Conservation (phyloP, 257 asterid species). For the Ligustrum vulgare region DNA sequence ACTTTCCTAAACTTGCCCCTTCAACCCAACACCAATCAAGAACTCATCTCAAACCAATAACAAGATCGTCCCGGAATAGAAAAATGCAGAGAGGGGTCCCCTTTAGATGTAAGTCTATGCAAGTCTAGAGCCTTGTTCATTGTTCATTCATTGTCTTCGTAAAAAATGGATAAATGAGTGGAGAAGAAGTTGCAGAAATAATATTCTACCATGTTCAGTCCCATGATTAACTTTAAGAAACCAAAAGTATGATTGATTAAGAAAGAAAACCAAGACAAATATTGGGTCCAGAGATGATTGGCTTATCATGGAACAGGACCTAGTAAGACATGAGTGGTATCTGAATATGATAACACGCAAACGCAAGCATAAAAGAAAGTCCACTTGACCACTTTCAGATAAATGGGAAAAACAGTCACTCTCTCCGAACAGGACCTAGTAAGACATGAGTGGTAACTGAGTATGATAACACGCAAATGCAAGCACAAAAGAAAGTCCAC, state of each 20-base stretch:
- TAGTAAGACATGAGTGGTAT: slow-evolving; percentile 10
- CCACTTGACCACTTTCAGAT: not conserved
- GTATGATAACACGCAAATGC: slow-evolving; percentile 29
- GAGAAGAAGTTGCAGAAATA: not conserved
- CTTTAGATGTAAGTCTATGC: not conserved
- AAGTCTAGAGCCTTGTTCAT: not conserved
- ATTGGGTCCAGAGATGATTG: not conserved
- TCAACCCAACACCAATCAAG: not conserved
- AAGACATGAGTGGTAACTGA: slow-evolving; percentile 27
- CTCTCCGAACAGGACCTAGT: not conserved
- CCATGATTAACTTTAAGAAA: not conserved
- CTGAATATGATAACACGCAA: slow-evolving; percentile 37
- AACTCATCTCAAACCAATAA: not conserved
- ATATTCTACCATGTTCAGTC: not conserved
- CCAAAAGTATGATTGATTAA: not conserved
- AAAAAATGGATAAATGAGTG: not conserved
- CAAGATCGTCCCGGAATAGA: not conserved
- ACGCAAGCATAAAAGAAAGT: not conserved
- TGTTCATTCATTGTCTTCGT: not conserved
- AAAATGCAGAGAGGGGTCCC: not conserved
- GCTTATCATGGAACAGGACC: not conserved
- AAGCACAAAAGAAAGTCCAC: not conserved
- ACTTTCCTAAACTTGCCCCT: not conserved
- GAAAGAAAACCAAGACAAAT: not conserved
- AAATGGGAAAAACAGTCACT: slow-evolving; percentile 12